A percentile compares a stretch with the other conserved stretches of the same genome.
Conservation (phyloP, 148 eudicot genomes). For the Silene uniflora region DNA sequence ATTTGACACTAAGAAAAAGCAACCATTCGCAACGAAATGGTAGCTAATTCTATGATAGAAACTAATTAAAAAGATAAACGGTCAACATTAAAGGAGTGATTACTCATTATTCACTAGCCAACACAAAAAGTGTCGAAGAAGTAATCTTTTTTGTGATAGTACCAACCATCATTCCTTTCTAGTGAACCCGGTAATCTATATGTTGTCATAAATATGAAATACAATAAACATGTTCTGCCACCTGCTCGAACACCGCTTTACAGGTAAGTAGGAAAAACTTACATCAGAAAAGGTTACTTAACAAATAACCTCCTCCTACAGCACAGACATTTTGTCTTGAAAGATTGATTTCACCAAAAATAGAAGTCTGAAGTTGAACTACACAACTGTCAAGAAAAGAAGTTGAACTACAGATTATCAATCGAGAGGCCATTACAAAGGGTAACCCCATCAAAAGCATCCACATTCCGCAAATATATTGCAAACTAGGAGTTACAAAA, state of each 20-base stretch:
- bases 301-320: background rate
- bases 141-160: no score
- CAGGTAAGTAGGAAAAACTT: background rate
- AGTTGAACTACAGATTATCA: background rate
- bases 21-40: no score
- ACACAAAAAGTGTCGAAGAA: no score
- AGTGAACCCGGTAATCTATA: no score
- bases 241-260: background rate
- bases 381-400: slow-evolving; percentile 12
- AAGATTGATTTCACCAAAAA: background rate
- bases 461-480: background rate
- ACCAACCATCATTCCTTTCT: no score
- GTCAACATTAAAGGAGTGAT: no score
- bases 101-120: no score
- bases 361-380: slow-evolving; percentile 15
- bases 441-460: background rate
- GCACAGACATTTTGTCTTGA: background rate
- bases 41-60: no score
- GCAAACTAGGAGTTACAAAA: background rate
- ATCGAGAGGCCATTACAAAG: background rate
- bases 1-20: no score
- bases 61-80: no score
- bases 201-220: background rate
- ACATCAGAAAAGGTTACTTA: background rate
- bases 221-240: background rate